Conservation (phyloP, 2,329 filamentous ascomycete species). For the Cryphonectria parasitica region DNA sequence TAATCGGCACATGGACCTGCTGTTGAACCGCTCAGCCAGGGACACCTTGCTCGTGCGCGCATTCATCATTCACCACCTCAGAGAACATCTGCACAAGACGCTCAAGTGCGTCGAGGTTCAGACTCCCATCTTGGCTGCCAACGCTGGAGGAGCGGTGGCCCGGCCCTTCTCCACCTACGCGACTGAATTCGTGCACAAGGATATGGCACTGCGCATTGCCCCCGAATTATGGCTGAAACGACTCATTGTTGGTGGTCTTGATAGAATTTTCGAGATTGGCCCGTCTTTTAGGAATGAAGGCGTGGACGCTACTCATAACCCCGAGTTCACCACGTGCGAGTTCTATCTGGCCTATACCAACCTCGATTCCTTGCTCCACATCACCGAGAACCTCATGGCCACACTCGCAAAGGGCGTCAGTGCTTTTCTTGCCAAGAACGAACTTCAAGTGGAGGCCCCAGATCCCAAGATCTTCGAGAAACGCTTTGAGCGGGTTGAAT, state of each 20-base stretch:
- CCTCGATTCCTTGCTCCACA: slow-evolving; percentile 72
- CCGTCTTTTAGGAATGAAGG: slow-evolving; percentile 93
- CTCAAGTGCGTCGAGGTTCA: slow-evolving; percentile 66
- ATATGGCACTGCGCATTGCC: slow-evolving; percentile 82
- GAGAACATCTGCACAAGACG: slow-evolving; percentile 62
- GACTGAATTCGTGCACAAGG: slow-evolving; percentile 73
- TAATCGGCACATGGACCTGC: slow-evolving; percentile 83
- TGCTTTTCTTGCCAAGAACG: slow-evolving; percentile 12
- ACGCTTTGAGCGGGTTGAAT: slow-evolving; percentile 64
- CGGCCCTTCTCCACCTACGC: slow-evolving; percentile 82
- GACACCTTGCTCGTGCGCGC: slow-evolving; percentile 77
- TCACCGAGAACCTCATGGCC: slow-evolving; percentile 73
- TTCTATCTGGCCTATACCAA: slow-evolving; percentile 90
- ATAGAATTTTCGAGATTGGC: slow-evolving; percentile 91
- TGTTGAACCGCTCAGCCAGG: slow-evolving; percentile 70
- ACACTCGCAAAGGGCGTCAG: slow-evolving; percentile 51
- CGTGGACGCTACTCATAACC: slow-evolving; percentile 89
- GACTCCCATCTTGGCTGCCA: slow-evolving; percentile 83
- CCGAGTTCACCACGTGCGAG: slow-evolving; percentile 96
- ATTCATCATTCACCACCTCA: slow-evolving; percentile 69
- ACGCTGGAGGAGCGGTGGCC: slow-evolving; percentile 85
- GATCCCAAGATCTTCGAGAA: slow-evolving; percentile 16
- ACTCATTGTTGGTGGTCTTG: slow-evolving; percentile 84
- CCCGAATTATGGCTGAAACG: slow-evolving; percentile 96
- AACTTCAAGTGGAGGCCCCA: background rate